Base-by-base conservation (phyloP, 192 early-diverging fungal species). In the Coemansia sp. region DNA sequence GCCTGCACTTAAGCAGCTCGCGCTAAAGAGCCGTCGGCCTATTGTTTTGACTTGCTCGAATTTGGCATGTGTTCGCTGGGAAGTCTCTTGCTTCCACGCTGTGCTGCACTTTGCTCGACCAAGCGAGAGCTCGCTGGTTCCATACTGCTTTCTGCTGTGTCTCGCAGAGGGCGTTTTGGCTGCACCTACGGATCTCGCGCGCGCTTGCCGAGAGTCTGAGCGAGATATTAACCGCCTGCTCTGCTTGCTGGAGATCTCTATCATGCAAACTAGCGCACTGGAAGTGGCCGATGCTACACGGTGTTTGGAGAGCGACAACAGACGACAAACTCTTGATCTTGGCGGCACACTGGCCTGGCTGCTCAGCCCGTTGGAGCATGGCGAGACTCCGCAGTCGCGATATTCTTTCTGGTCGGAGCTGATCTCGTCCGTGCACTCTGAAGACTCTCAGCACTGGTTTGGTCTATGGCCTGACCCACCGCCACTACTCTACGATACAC, bases 41-140 rank as follows among this genome's bases (percentile, higher is more conserved):
- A 92, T 95, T 27, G 85, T 94, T n/a, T 84, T 95, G 72, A 93
- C 89, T 0, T 93, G 92, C 73, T 90, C 88, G 69, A 67, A 68
- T 27, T 39, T 43, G 8, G 52, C 71, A 18, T 77, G 68, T 15
- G 63, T 83, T 27, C 75, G 71, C 45, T 74, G 80, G 75, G 72
- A 74, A 13, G 5, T 50, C 11, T 18, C 58, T n/a, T 58, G 62
- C 63, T 77, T 77, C 30, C 69, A 74, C 45, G 45, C 65, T 13
- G 80, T 83, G 30, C 59, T 83, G 22, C 62, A 34, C 44, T 83
- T 83, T 20, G 12, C 43, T 13, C 68, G 75, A n/a, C 80, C 80
- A 9, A 47, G 39, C 35, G 68, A 65, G 55, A 61, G 66, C 45
- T 20, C 40, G 16, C 43, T 82, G 55, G 79, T 82, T 30, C 79